A percentile compares a stretch with the other conserved stretches of the same genome.
phyloP scores from a whole-genome alignment of 805 yeast genomes.

The Barnettozyma botsteinii region DNA sequence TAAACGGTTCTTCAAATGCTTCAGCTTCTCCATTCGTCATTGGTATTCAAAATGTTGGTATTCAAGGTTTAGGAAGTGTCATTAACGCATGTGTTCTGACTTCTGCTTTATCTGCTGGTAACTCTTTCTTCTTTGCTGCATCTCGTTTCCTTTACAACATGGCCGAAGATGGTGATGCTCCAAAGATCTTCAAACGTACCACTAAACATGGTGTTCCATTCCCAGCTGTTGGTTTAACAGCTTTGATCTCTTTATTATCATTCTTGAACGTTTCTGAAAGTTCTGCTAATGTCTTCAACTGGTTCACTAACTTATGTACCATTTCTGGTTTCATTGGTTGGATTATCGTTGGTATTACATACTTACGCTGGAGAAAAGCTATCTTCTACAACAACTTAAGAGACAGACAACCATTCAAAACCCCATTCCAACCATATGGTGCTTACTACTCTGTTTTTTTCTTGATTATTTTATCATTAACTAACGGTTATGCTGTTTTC shows the following conservation, averaged over 20 bases:
- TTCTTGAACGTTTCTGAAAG: constrained; percentile 60
- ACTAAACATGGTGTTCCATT: constrained; percentile 68
- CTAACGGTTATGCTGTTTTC: constrained; percentile 69
- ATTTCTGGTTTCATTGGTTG: constrained; percentile 74
- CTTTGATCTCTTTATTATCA: constrained; percentile 51
- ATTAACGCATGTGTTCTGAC: constrained; percentile 73
- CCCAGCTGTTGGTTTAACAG: constrained; percentile 38
- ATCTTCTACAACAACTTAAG: constrained; percentile 44
- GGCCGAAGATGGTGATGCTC: constrained; percentile 74
- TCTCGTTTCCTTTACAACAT: constrained; percentile 69
- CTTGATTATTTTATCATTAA: constrained; percentile 46
- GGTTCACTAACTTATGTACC: constrained; percentile 73
- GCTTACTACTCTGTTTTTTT: constrained; percentile 48
- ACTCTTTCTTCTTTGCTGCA: constrained; percentile 73
- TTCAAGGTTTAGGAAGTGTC: constrained; percentile 64
- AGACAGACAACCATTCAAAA: constrained; percentile 53
- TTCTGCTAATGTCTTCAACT: constrained; percentile 54
- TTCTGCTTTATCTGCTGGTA: constrained; percentile 77
- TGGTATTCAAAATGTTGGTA: constrained; percentile 65
- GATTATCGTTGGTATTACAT: constrained; percentile 63
- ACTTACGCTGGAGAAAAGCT: constrained; percentile 65
- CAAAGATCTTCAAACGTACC: constrained; percentile 56
- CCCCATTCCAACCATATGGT: constrained; percentile 51
- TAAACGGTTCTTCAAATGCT: constrained; percentile 52
- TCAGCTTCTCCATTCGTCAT: constrained; percentile 75